A percentile compares a stretch with the other conserved stretches of the same genome.
Conservation (phyloP, 805 yeast genomes). For the Cyberlindnera saturnus region DNA sequence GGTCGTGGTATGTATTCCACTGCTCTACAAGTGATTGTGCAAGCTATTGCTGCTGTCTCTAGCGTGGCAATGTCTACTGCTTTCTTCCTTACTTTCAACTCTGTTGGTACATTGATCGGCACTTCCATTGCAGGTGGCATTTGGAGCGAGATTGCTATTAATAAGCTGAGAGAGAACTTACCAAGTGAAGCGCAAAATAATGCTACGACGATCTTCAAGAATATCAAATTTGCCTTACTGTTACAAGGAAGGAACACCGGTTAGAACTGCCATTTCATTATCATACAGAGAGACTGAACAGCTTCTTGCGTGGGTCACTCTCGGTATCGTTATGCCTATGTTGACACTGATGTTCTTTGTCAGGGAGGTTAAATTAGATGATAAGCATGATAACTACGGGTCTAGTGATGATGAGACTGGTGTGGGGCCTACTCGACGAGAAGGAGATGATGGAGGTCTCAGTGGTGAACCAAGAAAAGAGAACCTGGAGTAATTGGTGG, state of each 20-base stretch:
- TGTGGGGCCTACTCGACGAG: not conserved
- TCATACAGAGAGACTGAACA: conserved; percentile 28
- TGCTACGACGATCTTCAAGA: conserved; percentile 23
- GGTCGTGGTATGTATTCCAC: conserved; percentile 24
- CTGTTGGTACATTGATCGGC: conserved; percentile 26
- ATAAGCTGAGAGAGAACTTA: conserved; percentile 16
- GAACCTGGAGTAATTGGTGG: conserved; percentile 17
- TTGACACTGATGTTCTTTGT: conserved; percentile 25
- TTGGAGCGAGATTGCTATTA: conserved; percentile 22
- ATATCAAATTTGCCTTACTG: conserved; percentile 20
- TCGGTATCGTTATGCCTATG: conserved; percentile 25
- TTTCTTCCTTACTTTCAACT: conserved; percentile 23
- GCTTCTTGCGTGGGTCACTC: conserved; percentile 25
- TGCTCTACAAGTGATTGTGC: conserved; percentile 23
- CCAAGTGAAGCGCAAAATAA: conserved; percentile 17
- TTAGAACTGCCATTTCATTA: conserved; percentile 24
- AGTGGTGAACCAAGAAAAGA: conserved; percentile 8
- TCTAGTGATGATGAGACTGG: conserved; percentile 10
- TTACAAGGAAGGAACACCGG: conserved; percentile 23
- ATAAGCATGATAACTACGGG: conserved; percentile 18
- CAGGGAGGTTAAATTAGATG: conserved; percentile 21
- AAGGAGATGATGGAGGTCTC: not conserved
- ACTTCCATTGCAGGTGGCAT: conserved; percentile 25
- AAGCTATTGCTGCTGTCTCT: conserved; percentile 24
- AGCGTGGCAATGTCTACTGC: conserved; percentile 28